Base-by-base conservation (phyloP, 2,329 filamentous ascomycete genomes). In the Xylariaceae sp. region DNA sequence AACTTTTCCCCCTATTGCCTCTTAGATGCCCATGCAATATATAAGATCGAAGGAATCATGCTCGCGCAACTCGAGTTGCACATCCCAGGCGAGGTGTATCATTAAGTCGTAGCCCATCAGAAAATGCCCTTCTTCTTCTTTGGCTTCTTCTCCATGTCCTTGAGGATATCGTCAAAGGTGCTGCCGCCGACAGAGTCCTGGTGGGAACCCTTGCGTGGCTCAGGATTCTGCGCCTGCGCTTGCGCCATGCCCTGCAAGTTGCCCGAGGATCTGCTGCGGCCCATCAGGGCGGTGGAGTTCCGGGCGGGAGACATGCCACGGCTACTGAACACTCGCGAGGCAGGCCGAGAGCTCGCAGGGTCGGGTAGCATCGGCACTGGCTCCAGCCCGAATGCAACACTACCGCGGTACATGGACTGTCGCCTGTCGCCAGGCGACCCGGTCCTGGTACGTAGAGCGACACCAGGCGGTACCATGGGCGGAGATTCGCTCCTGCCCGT, bases 111-210 rank as follows among this genome's bases (percentile, higher is more conserved):
- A 35, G 6, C 23, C 25, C 18, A 12, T 19, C 18, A 56, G 35
- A 58, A 58, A 31, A 58, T 47, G 10, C 45, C 47, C 33, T 48
- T 56, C 50, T 58, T 58, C 39, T 57, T 56, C 45, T 57, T 58
- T 11, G 52, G 47, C 39, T 52, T 52, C 26, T 49, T 50, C 24
- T 51, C 37, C 38, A 56, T 50, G 13, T 55, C 51, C 32, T 56
- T 56, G 12, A 58, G 32, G 31, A 58, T 58, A 23, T 58, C 54
- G 16, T 58, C 55, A 38, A 58, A 58, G 3, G 55, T 58, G 35
- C 53, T 56, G 13, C 51, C 52, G 6, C 51, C 49, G 0, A 45
- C 43, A 2, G 50, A 45, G 5, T 38, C 51, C 29, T 57, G 52
- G 19, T 45, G 41, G 6, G 49, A 52, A 24, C 43, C 43, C 19